These are phyloP conservation scores for Phytopythium litorale DNA, from an alignment of 352 stramenopile species.

Conservation along the genomic window DNA sequence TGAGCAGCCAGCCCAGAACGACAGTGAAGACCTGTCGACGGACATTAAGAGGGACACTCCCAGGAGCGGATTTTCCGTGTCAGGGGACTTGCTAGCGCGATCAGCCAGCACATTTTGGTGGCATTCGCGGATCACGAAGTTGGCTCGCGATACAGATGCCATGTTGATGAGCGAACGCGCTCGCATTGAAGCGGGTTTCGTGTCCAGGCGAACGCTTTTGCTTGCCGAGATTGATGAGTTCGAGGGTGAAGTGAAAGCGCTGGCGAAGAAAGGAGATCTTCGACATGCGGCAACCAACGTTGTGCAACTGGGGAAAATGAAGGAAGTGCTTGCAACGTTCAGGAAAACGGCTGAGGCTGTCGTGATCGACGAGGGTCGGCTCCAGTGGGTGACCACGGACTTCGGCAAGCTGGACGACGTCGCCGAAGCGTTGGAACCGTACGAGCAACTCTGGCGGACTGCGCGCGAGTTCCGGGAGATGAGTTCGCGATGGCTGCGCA, in stretches of 20 bases:
- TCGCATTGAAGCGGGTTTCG: conserved; percentile 67
- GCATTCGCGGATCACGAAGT: conserved; percentile 48
- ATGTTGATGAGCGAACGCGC: conserved; percentile 53
- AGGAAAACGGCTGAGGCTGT: conserved; percentile 55
- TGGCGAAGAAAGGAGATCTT: conserved; percentile 75
- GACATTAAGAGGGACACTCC: background rate
- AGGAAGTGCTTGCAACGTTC: conserved; percentile 55
- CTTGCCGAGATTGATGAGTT: conserved; percentile 75
- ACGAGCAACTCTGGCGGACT: conserved; percentile 73
- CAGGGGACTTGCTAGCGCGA: conserved; percentile 45
- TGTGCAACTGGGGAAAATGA: conserved; percentile 68
- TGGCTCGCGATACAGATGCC: conserved; percentile 50
- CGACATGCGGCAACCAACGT: conserved; percentile 74
- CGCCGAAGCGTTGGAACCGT: conserved; percentile 65
- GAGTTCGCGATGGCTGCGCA: conserved; percentile 53
- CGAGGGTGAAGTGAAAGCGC: conserved; percentile 56
- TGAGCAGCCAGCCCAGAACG: background rate
- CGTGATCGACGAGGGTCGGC: conserved; percentile 51
- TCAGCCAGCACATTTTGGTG: conserved; percentile 70
- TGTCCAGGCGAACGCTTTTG: conserved; percentile 65
- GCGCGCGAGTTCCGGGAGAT: conserved; percentile 73
- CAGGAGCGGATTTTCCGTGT: conserved; percentile 12
- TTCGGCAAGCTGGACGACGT: conserved; percentile 77
- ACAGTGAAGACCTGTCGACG: background rate
- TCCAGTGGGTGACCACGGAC: conserved; percentile 67